Base-by-base conservation (phyloP, 2,329 filamentous ascomycete species). In the Hymenoscyphus repandus region DNA sequence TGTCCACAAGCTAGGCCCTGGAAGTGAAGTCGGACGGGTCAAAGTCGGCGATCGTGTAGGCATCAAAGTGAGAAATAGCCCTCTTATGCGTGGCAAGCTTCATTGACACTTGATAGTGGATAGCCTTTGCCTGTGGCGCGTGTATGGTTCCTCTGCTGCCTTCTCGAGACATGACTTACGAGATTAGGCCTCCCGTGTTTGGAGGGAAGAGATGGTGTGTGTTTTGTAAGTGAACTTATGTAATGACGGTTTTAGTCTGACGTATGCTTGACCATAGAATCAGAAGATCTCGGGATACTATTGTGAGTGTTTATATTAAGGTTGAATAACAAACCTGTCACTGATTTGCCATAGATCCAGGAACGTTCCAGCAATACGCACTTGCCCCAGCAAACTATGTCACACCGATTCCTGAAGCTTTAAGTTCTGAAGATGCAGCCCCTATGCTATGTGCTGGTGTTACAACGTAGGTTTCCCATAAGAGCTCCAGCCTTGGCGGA, bases 321-420 rank as follows among this genome's bases (percentile, higher is more conserved):
- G 5, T 20, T 20, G 27, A 12, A 30, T 36, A 20, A 32, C 9
- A 22, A 37, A 13, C 40, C 30, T 11, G 12, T 2, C 1, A 42
- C 39, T 48, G n/a, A 41, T 20, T 7, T 6, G 20, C 6, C 12
- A 0, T 12, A 65, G 63, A 61, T 36, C 83, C 83, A 0, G 84
- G 84, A 34, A 88, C 83, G n/a, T 88, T 87, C 64, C 84, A 87
- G 64, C 82, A 86, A 68, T 88, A 86, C 61, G 77, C 77, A 15
- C 63, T 85, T 13, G 77, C 75, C 0, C 80, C 81, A 9, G 83
- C 83, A 2, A 76, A 78, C 67, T 87, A 88, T 64, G 83, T 86
- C 2, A 87, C 84, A 0, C 82, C 82, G 1, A 86, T 88, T 58
- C 84, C 84, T 2, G 82, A 84, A 4, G 68, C 65, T 3, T 67